Conservation (phyloP, 208 protist species). For the Hexamita inflata region DNA sequence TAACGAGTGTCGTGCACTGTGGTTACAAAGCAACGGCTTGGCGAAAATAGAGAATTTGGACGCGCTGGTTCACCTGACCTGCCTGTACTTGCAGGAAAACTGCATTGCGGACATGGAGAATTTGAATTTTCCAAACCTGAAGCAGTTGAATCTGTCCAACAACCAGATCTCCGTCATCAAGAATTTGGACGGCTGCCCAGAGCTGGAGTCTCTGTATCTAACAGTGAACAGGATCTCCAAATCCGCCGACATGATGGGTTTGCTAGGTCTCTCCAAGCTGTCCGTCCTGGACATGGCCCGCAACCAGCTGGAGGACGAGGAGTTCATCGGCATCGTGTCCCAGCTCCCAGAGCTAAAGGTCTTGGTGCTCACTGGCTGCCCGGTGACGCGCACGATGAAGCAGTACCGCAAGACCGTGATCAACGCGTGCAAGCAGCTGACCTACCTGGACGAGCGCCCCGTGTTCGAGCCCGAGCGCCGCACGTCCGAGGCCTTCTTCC, state of each 20-base stretch:
- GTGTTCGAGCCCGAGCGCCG: conserved; percentile 66
- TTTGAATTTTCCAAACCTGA: conserved; percentile 57
- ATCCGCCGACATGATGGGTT: conserved; percentile 45
- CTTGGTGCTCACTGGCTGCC: conserved; percentile 62
- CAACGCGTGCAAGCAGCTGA: conserved; percentile 50
- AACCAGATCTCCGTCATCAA: conserved; percentile 61
- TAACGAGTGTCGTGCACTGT: conserved; percentile 60
- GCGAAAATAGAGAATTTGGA: conserved; percentile 57
- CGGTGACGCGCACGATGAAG: conserved; percentile 42
- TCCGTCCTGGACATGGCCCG: conserved; percentile 69
- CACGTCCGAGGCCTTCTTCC: conserved; percentile 61
- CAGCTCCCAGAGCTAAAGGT: conserved; percentile 58
- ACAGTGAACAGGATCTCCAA: conserved; percentile 54
- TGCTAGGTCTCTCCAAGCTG: conserved; percentile 56
- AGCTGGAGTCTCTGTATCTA: conserved; percentile 61
- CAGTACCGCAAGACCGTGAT: conserved; percentile 65
- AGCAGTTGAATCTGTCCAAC: conserved; percentile 66
- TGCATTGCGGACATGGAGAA: conserved; percentile 64
- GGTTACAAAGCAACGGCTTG: conserved; percentile 68
- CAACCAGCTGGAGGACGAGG: conserved; percentile 62
- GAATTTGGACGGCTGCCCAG: conserved; percentile 38
- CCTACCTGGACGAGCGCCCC: conserved; percentile 68
- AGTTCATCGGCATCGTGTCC: conserved; percentile 57
- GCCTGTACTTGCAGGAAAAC: conserved; percentile 71
- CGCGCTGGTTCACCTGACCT: conserved; percentile 49